These are phyloP conservation scores for Chlorophyllum brunneum DNA, from an alignment of 768 basidiomycete genomes.

Conservation along the genomic window DNA sequence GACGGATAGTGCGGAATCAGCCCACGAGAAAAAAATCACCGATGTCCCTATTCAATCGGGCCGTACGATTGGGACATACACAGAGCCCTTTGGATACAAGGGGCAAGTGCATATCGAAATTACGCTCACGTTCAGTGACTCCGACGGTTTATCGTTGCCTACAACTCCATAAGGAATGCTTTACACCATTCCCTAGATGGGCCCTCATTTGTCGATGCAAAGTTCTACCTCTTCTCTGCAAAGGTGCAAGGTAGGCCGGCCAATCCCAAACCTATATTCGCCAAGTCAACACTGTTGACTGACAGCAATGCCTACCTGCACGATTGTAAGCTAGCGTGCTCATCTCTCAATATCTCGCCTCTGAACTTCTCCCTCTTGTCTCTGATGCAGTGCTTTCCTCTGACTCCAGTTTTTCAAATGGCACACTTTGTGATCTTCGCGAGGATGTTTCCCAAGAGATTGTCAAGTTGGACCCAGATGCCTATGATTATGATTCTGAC, in stretches of 20 bases:
- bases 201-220: constrained; percentile 9
- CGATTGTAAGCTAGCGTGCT: background rate
- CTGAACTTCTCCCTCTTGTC: no score
- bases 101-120: constrained; percentile 1
- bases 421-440: constrained; percentile 2
- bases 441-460: background rate
- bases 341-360: no score
- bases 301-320: background rate
- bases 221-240: constrained; percentile 13
- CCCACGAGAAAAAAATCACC: background rate
- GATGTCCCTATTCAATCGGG: background rate
- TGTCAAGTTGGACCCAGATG: constrained; percentile 3
- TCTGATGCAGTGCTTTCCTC: constrained; percentile 10
- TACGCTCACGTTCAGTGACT: background rate
- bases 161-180: background rate
- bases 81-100: background rate
- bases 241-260: background rate
- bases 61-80: background rate
- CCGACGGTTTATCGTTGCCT: background rate
- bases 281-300: constrained; percentile 2
- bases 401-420: background rate
- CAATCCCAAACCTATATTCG: constrained; percentile 2
- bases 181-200: constrained; percentile 1
- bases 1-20: background rate
- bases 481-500: constrained; percentile 13